Base-by-base conservation (phyloP, 805 yeast genomes). In the Wickerhamomyces queroliae region DNA sequence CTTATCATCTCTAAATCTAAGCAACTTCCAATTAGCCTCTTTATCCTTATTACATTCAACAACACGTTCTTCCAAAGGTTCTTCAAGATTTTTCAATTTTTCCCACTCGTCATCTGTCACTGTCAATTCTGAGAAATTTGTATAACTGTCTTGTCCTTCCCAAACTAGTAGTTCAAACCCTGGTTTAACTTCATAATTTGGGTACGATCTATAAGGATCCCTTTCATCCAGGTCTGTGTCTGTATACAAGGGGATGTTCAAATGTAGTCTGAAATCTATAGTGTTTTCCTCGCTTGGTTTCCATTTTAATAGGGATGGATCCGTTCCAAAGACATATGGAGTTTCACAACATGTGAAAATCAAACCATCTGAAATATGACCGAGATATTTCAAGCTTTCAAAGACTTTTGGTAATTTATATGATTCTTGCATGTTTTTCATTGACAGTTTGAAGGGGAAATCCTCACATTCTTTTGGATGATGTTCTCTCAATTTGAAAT, bases 261-360 rank as follows among this genome's bases (percentile, higher is more conserved):
- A 60, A 25, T 70, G 69, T 43, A 93, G 61, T 56, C 80, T 80
- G 62, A 87, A 93, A 62, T 93, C 99, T 33, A 95, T 77, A 0
- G 97, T 83, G 52, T 93, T 95, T 60, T 91, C 99, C 46, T 86
- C 86, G 11, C 95, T 87, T 2, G 99, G 98, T 56, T 93, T 93
- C 99, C 99, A 93, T 62, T 95, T 93, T 40, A 93, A 64, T 36
- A 93, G 67, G 7, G 88, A 77, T 1, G 78, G 72, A 59, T 93
- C 98, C 1, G 98, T 91, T 12, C 98, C 98, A 46, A 81, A 78
- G 3, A 77, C 69, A 62, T 93, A 93, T 0, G 96, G 95, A 1
- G 91, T 77, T 38, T 79, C 87, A 33, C 95, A 83, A 47, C 95
- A 87, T 2, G 99, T 93, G 60, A 89, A 86, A 44, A 93, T 87